Percentiles rank a stretch among this genome's conserved stretches.
Evolutionary conservation across 352 stramenopile genomes (phyloP).

Genomic region (Globisporangium apiculatum): DNA sequence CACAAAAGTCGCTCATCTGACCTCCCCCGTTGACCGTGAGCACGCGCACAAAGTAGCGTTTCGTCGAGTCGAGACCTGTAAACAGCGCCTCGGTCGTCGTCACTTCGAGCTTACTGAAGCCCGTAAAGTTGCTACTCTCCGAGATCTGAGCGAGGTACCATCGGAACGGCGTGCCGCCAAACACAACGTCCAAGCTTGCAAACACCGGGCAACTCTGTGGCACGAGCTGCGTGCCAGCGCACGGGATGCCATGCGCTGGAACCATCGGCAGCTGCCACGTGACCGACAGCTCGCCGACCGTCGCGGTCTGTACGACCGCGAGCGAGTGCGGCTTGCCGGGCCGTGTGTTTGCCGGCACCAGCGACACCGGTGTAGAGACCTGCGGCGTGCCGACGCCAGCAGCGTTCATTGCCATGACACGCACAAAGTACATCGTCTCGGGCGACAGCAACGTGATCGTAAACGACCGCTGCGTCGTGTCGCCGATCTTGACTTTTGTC

Average conservation of each 20-base stretch:
- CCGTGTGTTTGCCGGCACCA: slow-evolving; percentile 41
- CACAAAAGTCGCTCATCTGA: slow-evolving; percentile 64
- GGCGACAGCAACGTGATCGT: slow-evolving; percentile 79
- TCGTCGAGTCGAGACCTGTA: slow-evolving; percentile 54
- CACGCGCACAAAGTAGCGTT: slow-evolving; percentile 80
- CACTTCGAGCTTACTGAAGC: slow-evolving; percentile 62
- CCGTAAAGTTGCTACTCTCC: slow-evolving; percentile 54
- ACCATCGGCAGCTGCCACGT: slow-evolving; percentile 60
- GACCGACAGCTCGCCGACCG: slow-evolving; percentile 32
- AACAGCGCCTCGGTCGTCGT: slow-evolving; percentile 52
- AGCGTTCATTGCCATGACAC: slow-evolving; percentile 77
- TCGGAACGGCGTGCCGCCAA: slow-evolving; percentile 85
- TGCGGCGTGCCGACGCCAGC: slow-evolving; percentile 52
- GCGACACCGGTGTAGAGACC: slow-evolving; percentile 35
- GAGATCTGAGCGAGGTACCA: slow-evolving; percentile 94
- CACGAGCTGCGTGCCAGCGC: slow-evolving; percentile 44
- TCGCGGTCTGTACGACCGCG: slow-evolving; percentile 20
- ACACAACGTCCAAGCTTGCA: slow-evolving; percentile 81
- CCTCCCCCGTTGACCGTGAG: slow-evolving; percentile 76
- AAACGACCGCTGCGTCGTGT: slow-evolving; percentile 62
- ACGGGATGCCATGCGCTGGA: slow-evolving; percentile 62
- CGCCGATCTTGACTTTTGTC: slow-evolving; percentile 51
- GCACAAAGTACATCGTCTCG: slow-evolving; percentile 83
- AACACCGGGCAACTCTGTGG: slow-evolving; percentile 51
- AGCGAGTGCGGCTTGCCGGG: slow-evolving; percentile 68